Percentiles rank a stretch among this genome's conserved stretches.
phyloP scores from a whole-genome alignment of 306 rosid genomes.

The Glycine soja region DNA sequence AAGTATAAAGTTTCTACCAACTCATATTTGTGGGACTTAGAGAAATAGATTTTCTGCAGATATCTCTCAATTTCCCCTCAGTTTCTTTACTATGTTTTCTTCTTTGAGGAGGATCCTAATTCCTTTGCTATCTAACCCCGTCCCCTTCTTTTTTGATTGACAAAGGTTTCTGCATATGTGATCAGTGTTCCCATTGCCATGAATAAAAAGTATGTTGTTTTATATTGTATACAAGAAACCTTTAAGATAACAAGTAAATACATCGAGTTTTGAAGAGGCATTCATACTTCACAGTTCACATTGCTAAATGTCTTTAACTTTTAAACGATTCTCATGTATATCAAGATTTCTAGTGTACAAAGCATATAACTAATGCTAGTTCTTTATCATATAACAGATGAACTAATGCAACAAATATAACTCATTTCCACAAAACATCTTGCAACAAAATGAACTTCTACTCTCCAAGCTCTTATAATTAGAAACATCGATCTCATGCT shows the following conservation, averaged over 20 bases:
- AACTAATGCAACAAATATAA: conserved; percentile 21
- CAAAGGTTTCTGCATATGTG: not conserved
- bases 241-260: conserved; percentile 14
- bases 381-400: not conserved
- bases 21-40: not conserved
- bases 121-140: not conserved
- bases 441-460: not conserved
- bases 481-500: not conserved
- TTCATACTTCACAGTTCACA: not conserved
- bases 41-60: conserved; percentile 8
- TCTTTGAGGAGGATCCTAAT: not conserved
- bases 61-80: not conserved
- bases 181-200: not conserved
- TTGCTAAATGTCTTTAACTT: not conserved
- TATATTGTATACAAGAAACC: not conserved
- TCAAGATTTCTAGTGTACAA: not conserved
- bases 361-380: conserved; percentile 8
- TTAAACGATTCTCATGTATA: conserved; percentile 7
- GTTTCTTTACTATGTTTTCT: not conserved
- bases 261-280: conserved; percentile 36
- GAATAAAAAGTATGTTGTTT: not conserved
- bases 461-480: conserved; percentile 6
- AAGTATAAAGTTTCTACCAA: not conserved
- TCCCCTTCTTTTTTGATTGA: not conserved
- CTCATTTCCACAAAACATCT: not conserved